Base-by-base conservation (phyloP, 345 rosid species). In the Clausena lansium region DNA sequence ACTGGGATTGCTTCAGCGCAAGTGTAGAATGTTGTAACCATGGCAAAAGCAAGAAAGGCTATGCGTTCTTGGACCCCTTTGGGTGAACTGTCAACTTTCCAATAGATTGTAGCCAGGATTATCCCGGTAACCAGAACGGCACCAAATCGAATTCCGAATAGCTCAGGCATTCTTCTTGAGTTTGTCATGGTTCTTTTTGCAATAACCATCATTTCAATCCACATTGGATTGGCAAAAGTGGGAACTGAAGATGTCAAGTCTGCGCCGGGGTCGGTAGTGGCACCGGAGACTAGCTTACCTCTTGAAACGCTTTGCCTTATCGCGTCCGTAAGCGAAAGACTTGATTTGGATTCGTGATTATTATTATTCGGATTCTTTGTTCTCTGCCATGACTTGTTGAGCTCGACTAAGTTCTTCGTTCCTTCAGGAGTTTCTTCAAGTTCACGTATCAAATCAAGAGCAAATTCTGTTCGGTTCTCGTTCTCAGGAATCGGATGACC, bases 1-100 rank as follows among this genome's bases (percentile, higher is more conserved):
- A 89, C 95, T 0, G 98, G 99, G 75, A 92, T 89, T 17, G 98
- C 96, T 82, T 94, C 98, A 13, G 97, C 97, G 54, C 98, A 96
- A 17, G 97, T 94, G 91, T 94, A 96, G 95, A 92, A 94, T 5
- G 93, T 92, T 27, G 98, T 91, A 6, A 97, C 89, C 98, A 96
- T 94, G 27, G 99, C 98, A 65, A 96, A 92, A 22, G 99, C 98
- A 74, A 94, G 91, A 85, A 94, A 94, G 2, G 98, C 99, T 47
- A 94, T 2, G 19, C 98, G 87, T 74, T 96, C 99, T 76, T 91
- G 97, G 27, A 86, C 89, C 0, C 99, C 99, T 83, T 87, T 91
- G 0, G 98, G 99, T 0, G 98, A 94, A 75, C 79, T 75, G 77
- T 96, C 98, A 1, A 94, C 93, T 20, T 89, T 83, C 87, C 92